These are phyloP conservation scores for Agaricus blazei DNA, from an alignment of 768 basidiomycete species.

Conservation along the genomic window DNA sequence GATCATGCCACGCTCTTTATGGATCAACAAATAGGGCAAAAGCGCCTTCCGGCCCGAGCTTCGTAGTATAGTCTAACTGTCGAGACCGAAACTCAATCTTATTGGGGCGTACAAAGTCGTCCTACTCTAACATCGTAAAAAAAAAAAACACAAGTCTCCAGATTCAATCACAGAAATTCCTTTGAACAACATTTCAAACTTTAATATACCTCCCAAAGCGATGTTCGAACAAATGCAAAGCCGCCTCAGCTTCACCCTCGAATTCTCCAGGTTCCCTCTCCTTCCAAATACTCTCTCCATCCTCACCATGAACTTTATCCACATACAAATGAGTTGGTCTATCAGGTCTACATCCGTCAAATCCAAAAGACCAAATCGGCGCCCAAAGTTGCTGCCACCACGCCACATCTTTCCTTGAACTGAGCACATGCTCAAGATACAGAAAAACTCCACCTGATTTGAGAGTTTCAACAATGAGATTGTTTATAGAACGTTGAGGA, in stretches of 20 bases:
- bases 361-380: slow-evolving; percentile 54
- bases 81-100: too few relatives aligned
- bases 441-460: slow-evolving; percentile 61
- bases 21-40: too few relatives aligned
- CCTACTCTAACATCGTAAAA: too few relatives aligned
- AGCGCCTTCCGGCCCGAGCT: too few relatives aligned
- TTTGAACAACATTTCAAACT: background rate
- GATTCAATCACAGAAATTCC: too few relatives aligned
- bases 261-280: slow-evolving; percentile 40
- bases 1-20: too few relatives aligned
- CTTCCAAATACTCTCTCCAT: slow-evolving; percentile 40
- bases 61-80: too few relatives aligned
- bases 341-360: slow-evolving; percentile 64
- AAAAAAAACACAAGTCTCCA: too few relatives aligned
- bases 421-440: slow-evolving; percentile 69
- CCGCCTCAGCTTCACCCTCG: slow-evolving; percentile 48
- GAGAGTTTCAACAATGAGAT: slow-evolving; percentile 47
- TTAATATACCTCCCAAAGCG: slow-evolving; percentile 54
- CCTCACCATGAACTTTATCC: slow-evolving; percentile 23
- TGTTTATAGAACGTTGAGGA: slow-evolving; percentile 42
- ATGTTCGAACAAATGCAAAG: slow-evolving; percentile 50
- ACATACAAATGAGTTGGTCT: slow-evolving; percentile 49
- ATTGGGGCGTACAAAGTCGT: too few relatives aligned
- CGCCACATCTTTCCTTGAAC: slow-evolving; percentile 44
- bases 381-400: slow-evolving; percentile 77